These are phyloP conservation scores for Sutorius eximius DNA, from an alignment of 1,284 basidiomycete species.

Conservation along the genomic window DNA sequence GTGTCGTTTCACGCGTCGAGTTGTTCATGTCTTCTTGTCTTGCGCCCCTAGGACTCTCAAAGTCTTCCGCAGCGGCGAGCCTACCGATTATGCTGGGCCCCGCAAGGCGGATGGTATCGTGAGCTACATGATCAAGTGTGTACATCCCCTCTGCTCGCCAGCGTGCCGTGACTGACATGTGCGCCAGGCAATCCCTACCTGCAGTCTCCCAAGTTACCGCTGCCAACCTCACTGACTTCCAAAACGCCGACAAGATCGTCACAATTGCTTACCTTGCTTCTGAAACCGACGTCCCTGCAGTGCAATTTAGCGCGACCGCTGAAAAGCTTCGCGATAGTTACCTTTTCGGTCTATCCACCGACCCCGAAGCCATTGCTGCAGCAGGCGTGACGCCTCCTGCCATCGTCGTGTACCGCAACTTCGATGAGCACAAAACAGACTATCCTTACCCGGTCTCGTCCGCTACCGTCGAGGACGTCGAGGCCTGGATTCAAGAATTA, in stretches of 20 bases:
- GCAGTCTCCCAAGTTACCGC: slow-evolving; percentile 83
- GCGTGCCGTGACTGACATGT: slow-evolving; percentile 8
- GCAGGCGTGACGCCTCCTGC: slow-evolving; percentile 80
- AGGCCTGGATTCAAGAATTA: slow-evolving; percentile 80
- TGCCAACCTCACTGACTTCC: slow-evolving; percentile 83
- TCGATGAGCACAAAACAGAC: slow-evolving; percentile 82
- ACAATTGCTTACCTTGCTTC: slow-evolving; percentile 82
- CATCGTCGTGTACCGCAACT: slow-evolving; percentile 90
- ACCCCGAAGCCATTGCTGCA: slow-evolving; percentile 64
- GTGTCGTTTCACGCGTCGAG: background rate
- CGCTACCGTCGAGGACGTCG: slow-evolving; percentile 62
- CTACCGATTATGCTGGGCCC: slow-evolving; percentile 82
- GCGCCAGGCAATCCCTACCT: slow-evolving; percentile 86
- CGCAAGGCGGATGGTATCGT: slow-evolving; percentile 96
- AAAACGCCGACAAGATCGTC: slow-evolving; percentile 88
- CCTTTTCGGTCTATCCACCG: slow-evolving; percentile 86
- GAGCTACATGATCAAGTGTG: slow-evolving; percentile 96
- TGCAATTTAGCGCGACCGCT: slow-evolving; percentile 78
- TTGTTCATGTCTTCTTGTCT: background rate
- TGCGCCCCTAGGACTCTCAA: slow-evolving; percentile 65
- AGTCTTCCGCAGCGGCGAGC: slow-evolving; percentile 86
- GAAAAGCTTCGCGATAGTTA: slow-evolving; percentile 89
- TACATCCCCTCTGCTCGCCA: slow-evolving; percentile 11
- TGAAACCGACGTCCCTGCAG: slow-evolving; percentile 62
- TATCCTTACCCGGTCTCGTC: slow-evolving; percentile 68